Base-by-base conservation (phyloP, 2,329 filamentous ascomycete genomes). In the Corniculantispora saksenae region DNA sequence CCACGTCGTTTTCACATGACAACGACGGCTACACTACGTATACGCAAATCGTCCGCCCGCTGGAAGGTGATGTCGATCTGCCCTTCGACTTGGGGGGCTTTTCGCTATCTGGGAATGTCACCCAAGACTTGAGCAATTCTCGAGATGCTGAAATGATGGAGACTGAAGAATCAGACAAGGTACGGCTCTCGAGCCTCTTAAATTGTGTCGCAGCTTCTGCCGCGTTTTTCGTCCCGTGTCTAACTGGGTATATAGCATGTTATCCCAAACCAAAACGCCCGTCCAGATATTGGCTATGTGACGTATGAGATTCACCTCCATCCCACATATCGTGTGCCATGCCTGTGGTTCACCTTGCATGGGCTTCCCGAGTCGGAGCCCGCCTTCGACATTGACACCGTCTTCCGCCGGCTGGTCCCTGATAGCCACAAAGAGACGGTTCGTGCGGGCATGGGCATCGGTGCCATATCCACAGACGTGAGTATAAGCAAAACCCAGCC, bases 381-480 rank as follows among this genome's bases (percentile, higher is more conserved):
- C 47, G 77, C 86, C 15, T 83, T 89, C 71, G 83, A 85, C 71
- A 80, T 93, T 70, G 89, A 93, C 67, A 86, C 86, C 4, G 86
- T 93, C 67, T 93, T 93, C 75, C 83, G 86, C 67, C 84, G 85
- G 69, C 81, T 94, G 56, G 90, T 94, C 54, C 90, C 91, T 21
- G 80, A 85, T 60, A 82, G 86, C 70, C 89, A 86, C 79, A 89
- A 86, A 73, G 78, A 81, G 61, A 79, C 83, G 66, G 82, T 94
- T 67, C 86, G 85, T 69, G 32, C 25, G 12, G 79, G 79, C 59
- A 80, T 86, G 54, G 89, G 90, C 40, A 85, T 92, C 70, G 91
- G 91, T 53, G 90, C 89, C 68, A 90, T 94, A 73, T 93, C 91
- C 70, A 86, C 88, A 74, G 90, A 90, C 72, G 91, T 93, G 81